These are phyloP conservation scores for Ustilago loliicola DNA, from an alignment of 1,284 basidiomycete genomes.

Conservation along the genomic window DNA sequence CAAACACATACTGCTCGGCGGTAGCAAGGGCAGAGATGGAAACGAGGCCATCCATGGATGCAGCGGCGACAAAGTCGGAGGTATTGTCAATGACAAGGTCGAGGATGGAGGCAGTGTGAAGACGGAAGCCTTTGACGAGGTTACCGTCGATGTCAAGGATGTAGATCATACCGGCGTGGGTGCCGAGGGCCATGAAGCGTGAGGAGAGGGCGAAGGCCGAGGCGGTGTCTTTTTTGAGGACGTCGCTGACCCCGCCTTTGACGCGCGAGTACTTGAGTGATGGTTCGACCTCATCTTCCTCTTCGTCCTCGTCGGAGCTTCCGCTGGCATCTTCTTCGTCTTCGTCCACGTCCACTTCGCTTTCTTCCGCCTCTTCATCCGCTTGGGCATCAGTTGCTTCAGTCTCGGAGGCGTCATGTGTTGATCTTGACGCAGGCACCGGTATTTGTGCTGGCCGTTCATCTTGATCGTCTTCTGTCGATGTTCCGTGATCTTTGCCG, in stretches of 20 bases:
- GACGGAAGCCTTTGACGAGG: conserved; percentile 89
- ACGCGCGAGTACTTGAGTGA: conserved; percentile 91
- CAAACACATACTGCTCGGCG: conserved; percentile 84
- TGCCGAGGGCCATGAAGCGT: conserved; percentile 81
- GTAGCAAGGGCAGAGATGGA: conserved; percentile 87
- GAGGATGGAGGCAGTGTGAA: conserved; percentile 89
- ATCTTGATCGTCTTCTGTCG: not conserved
- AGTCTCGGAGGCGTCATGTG: conserved; percentile 8
- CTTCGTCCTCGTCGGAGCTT: conserved; percentile 31
- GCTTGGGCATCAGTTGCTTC: conserved; percentile 70
- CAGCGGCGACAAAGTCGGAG: conserved; percentile 90
- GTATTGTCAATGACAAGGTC: conserved; percentile 88
- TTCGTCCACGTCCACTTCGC: conserved; percentile 42
- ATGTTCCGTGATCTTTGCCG: not conserved
- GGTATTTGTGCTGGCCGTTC: not conserved
- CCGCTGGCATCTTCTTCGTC: conserved; percentile 18
- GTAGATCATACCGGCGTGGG: conserved; percentile 91
- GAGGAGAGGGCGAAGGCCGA: conserved; percentile 75
- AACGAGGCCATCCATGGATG: conserved; percentile 94
- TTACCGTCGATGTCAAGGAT: conserved; percentile 84
- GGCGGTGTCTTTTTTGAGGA: conserved; percentile 84
- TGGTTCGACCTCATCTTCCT: conserved; percentile 58
- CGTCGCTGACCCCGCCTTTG: conserved; percentile 79
- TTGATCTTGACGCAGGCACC: not conserved
- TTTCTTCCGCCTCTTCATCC: conserved; percentile 62